Conservation (phyloP, 139 green algal species). For the Micractinium sp. region DNA sequence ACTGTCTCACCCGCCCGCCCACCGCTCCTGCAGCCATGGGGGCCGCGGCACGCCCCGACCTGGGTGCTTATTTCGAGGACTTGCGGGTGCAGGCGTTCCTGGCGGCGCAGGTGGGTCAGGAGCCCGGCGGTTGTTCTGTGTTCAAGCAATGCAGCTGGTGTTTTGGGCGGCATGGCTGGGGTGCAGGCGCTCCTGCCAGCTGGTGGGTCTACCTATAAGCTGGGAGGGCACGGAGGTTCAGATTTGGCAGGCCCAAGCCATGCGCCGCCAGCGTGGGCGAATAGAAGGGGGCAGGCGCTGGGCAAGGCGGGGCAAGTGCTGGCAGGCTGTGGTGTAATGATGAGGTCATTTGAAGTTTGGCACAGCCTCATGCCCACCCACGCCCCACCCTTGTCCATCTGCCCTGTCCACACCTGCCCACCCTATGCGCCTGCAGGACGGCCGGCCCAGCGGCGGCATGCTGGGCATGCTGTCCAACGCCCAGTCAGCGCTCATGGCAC, state of each 20-base stretch:
- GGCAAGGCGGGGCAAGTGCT: neutral
- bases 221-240: no score
- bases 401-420: neutral
- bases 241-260: no score
- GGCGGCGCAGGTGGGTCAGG: slow-evolving; percentile 1
- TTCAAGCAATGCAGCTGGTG: no score
- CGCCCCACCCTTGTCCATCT: neutral
- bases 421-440: neutral
- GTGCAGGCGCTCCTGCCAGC: no score
- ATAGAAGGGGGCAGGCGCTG: no score
- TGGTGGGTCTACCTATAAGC: no score
- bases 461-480: slow-evolving; percentile 12
- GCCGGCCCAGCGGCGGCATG: neutral
- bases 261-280: no score
- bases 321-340: no score
- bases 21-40: neutral
- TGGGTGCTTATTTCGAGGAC: slow-evolving; percentile 12
- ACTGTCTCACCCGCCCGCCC: neutral
- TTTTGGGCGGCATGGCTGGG: no score
- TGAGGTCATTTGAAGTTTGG: no score
- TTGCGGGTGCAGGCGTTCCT: slow-evolving; percentile 8
- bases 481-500: neutral
- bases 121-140: no score
- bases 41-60: neutral
- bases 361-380: neutral